Percentiles rank a stretch among this genome's conserved stretches.
Conservation (phyloP, 1,284 basidiomycete species). For the Tausonia pullulans region DNA sequence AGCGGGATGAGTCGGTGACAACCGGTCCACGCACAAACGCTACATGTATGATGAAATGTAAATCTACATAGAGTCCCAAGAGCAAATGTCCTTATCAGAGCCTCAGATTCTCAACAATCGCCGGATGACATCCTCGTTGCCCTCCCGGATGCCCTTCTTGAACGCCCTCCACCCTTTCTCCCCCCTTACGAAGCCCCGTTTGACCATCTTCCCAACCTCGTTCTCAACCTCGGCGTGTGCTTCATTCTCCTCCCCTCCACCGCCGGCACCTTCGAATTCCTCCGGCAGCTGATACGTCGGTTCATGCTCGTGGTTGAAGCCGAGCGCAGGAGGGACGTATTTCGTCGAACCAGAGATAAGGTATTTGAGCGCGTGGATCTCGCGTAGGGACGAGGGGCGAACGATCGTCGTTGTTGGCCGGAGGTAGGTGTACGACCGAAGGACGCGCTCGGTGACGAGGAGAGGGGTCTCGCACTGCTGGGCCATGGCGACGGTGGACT, state of each 20-base stretch:
- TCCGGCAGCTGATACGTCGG: not conserved
- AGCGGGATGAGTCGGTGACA: no score
- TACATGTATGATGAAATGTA: no score
- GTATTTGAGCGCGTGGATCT: not conserved
- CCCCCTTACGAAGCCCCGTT: not conserved
- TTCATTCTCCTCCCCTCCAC: not conserved
- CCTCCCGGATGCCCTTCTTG: constrained; percentile 1
- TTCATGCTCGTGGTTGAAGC: not conserved
- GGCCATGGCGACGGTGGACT: constrained; percentile 10
- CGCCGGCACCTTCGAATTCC: not conserved
- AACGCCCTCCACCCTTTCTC: constrained; percentile 1
- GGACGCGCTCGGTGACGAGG: constrained; percentile 1
- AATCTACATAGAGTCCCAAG: no score
- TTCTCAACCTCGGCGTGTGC: not conserved
- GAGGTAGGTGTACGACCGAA: constrained; percentile 3
- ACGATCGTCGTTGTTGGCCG: not conserved
- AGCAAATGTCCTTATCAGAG: no score
- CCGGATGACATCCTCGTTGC: not conserved
- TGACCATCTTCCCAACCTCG: not conserved
- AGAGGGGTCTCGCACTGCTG: constrained; percentile 10
- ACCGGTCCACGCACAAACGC: no score
- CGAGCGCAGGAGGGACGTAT: not conserved
- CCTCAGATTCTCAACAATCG: no score
- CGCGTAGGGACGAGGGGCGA: not conserved
- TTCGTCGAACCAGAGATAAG: not conserved